Conservation (phyloP, 805 yeast species). For the Torulaspora gathmanii region DNA sequence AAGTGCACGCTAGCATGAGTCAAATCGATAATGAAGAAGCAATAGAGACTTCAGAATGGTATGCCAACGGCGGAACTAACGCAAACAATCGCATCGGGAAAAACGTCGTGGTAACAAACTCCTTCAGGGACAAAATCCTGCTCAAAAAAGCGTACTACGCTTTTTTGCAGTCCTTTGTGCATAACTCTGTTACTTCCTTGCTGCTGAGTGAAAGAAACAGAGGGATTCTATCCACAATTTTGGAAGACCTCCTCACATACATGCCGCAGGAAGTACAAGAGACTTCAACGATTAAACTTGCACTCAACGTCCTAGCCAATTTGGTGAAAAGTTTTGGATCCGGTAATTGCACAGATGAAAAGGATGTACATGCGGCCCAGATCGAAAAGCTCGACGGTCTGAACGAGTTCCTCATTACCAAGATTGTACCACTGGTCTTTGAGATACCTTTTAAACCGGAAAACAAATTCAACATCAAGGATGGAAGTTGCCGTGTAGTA, state of each 20-base stretch:
- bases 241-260: slow-evolving; percentile 60
- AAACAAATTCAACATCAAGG: slow-evolving; percentile 56
- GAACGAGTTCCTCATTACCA: slow-evolving; percentile 63
- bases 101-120: slow-evolving; percentile 49
- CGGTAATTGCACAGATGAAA: slow-evolving; percentile 59
- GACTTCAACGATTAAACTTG: slow-evolving; percentile 58
- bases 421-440: slow-evolving; percentile 61
- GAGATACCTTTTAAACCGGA: slow-evolving; percentile 74
- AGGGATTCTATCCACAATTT: slow-evolving; percentile 51
- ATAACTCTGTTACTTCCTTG: slow-evolving; percentile 75
- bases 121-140: slow-evolving; percentile 56
- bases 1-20: slow-evolving; percentile 50
- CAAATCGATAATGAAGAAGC: slow-evolving; percentile 41
- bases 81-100: slow-evolving; percentile 14
- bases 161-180: slow-evolving; percentile 61
- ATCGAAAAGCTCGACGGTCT: slow-evolving; percentile 58
- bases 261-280: slow-evolving; percentile 57
- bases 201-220: slow-evolving; percentile 67
- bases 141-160: slow-evolving; percentile 68
- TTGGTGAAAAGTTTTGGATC: slow-evolving; percentile 61
- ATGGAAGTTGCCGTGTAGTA: slow-evolving; percentile 72
- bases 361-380: slow-evolving; percentile 48
- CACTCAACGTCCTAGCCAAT: slow-evolving; percentile 64
- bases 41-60: slow-evolving; percentile 14
- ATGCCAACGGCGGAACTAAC: slow-evolving; percentile 4